Evolutionary conservation across 805 yeast species (phyloP), one percentile per base, ranked within the genome.

Genomic region (Candida easanensis): DNA sequence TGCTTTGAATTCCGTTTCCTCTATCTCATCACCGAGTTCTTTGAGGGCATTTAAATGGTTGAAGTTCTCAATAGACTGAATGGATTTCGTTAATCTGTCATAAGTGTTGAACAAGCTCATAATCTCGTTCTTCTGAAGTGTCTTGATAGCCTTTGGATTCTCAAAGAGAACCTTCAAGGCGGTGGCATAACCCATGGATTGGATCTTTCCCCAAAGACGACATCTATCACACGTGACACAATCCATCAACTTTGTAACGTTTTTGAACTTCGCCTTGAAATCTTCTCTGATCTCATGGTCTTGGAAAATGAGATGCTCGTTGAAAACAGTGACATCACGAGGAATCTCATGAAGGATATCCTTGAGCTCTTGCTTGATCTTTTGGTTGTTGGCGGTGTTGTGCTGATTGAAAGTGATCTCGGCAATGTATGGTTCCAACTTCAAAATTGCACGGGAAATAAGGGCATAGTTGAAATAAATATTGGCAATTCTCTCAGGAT

Each of bases 181-280:
- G 8, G 99, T 93, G 16, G 97, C 99, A 63, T 93, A 93, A 17
- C 99, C 99, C 14, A 93, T 88, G 2, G 96, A 88, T 69, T 93
- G 99, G 23, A 93, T 78, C 64, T 93, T 93, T 9, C 99, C 99
- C 99, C 99, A 93, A 65, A 93, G 71, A 57, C 97, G 78, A 64
- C 99, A 93, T 60, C 97, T 76, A 62, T 93, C 99, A 70, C 99
- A 93, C 30, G 96, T 97, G 32, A 93, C 98, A 69, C 99, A 93
- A 63, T 91, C 97, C 97, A 93, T 93, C 34, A 93, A 80, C 39
- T 87, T 83, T 17, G 95, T 82, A 19, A 93, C 95, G 61, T 93
- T 93, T 58, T 80, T 82, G 64, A 93, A 95, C 40, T 95, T 82
- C 30, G 76, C 65, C 48, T 91, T 77, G 68, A 93, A 90, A 56